These are phyloP conservation scores for Metschnikowia chrysomelidarum DNA, from an alignment of 805 yeast genomes.

Conservation along the genomic window DNA sequence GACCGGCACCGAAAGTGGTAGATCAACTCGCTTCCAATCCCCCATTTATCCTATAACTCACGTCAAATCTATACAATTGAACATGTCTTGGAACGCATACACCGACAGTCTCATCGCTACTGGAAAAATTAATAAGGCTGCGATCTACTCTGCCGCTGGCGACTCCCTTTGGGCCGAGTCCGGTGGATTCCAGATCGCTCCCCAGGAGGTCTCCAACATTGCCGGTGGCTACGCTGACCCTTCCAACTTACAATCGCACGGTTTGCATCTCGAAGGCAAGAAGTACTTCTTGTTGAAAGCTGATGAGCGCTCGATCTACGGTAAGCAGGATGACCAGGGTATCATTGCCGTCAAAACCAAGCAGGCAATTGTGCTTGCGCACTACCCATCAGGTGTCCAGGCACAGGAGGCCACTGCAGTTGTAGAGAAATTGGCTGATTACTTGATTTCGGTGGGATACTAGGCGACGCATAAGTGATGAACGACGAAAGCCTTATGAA, in stretches of 20 bases:
- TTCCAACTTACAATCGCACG: conserved; percentile 73
- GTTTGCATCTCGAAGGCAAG: conserved; percentile 79
- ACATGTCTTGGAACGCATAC: conserved; percentile 62
- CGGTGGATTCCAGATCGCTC: conserved; percentile 59
- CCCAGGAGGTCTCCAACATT: conserved; percentile 68
- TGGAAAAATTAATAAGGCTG: conserved; percentile 85
- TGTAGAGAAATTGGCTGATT: conserved; percentile 94
- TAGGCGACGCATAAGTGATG: too few species aligned
- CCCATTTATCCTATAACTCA: not conserved
- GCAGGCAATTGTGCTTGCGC: conserved; percentile 91
- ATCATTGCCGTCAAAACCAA: conserved; percentile 87
- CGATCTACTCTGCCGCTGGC: conserved; percentile 91
- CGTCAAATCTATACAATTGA: not conserved
- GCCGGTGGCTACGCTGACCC: conserved; percentile 83
- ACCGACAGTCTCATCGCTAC: conserved; percentile 90
- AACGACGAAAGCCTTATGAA: too few species aligned
- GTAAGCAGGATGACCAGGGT: conserved; percentile 86
- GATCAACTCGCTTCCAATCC: too few species aligned
- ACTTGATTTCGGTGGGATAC: conserved; percentile 83
- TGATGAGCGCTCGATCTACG: conserved; percentile 91
- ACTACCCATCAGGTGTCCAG: conserved; percentile 85
- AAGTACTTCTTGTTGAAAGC: conserved; percentile 88
- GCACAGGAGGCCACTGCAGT: conserved; percentile 95
- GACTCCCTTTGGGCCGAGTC: conserved; percentile 93
- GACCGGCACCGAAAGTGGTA: not conserved